Conservation (phyloP, 371 early-diverging fungal species). For the Synchytrium microbalum region DNA sequence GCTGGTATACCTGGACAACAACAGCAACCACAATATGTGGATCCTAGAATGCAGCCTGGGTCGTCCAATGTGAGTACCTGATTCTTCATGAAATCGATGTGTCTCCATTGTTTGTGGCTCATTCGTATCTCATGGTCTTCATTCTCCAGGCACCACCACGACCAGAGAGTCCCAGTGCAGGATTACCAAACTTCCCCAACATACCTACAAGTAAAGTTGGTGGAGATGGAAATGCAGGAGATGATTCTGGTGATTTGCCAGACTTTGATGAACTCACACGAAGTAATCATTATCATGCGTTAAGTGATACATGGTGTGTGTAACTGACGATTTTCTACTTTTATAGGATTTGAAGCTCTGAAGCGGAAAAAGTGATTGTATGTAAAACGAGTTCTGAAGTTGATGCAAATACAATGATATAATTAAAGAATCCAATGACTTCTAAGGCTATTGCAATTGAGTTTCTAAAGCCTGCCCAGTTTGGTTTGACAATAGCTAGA, state of each 20-base stretch:
- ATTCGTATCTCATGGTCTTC: neutral
- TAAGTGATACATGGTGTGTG: neutral
- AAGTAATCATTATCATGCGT: slow-evolving; percentile 21
- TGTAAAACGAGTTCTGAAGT: no score
- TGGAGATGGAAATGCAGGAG: slow-evolving; percentile 16
- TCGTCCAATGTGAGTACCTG: neutral
- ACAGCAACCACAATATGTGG: neutral
- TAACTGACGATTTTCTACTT: neutral
- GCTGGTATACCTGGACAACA: neutral
- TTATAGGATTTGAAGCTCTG: slow-evolving; percentile 55
- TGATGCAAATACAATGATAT: no score
- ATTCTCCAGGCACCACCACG: neutral
- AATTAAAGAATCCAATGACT: no score
- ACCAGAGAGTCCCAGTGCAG: neutral
- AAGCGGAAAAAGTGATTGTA: slow-evolving; percentile 32
- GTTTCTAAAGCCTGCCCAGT: no score
- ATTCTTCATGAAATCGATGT: neutral
- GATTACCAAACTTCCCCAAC: slow-evolving; percentile 13
- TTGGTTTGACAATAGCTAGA: no score
- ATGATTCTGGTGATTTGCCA: slow-evolving; percentile 20
- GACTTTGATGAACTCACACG: slow-evolving; percentile 62
- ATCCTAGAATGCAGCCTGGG: neutral
- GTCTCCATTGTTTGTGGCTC: neutral
- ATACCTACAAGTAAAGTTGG: slow-evolving; percentile 2
- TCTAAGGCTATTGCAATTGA: no score